Evolutionary conservation across 768 basidiomycete genomes (phyloP), one percentile per base, ranked within the genome.

Genomic region (Inosperma sp.): DNA sequence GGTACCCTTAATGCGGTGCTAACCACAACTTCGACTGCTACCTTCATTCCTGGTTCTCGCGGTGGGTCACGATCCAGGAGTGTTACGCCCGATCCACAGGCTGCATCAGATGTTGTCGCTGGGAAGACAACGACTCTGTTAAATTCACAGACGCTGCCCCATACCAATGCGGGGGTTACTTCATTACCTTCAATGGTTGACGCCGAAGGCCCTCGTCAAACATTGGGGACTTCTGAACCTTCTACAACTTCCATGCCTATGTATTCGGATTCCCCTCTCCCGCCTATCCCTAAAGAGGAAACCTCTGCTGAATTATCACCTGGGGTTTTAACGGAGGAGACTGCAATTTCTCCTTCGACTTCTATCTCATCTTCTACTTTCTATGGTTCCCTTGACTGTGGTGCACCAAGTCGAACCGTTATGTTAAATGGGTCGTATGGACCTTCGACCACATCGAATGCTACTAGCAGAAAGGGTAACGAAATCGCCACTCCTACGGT

Each of bases 1-100:
- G 72, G 69, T 55, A 74, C 76, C 9, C 58, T 78, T 27, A 73
- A 60, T 49, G 74, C 77, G 9, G 76, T 74, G 7, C 55, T 77
- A 45, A 70, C 70, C 34, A 66, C 77, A 14, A 68, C 74, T 25
- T 74, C 78, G 7, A 75, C 76, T 8, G 78, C 76, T 7, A 67
- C 66, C 44, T 73, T 76, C 3, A 62, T 78, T 37, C 43, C 77
- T 43, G 65, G 65, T 4, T 16, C 59, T 50, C n/a, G n/a, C n/a
- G n/a, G n/a, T n/a, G n/a, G n/a, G n/a, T 42, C 59, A 7, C 30
- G 52, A 25, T 40, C 54, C 36, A 50, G 56, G 19, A 43, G 39
- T 19, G 59, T 55, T 13, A 37, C 46, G 4, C 16, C 23, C 17
- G 17, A 22, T 0, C 21, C 23, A 17, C 46, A 16, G 12, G 45